Conservation (phyloP, 1,284 basidiomycete species). For the Cryptococcus jaspeensis region DNA sequence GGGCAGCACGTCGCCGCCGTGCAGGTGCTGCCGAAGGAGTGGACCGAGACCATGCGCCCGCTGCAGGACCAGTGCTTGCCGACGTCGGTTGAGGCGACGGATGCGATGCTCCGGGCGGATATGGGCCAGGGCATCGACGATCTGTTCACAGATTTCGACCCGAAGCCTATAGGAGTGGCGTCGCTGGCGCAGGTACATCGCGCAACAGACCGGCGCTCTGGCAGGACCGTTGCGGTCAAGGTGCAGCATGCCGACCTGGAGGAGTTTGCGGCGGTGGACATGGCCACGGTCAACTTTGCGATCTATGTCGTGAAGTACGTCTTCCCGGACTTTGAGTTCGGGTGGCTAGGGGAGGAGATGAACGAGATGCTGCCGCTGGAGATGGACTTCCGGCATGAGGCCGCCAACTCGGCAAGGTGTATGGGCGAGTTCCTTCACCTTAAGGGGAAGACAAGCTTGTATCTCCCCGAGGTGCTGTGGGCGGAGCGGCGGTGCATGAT, state of each 20-base stretch:
- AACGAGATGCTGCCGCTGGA: constrained; percentile 88
- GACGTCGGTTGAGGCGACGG: constrained; percentile 42
- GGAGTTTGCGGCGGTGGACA: constrained; percentile 88
- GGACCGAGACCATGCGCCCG: constrained; percentile 62
- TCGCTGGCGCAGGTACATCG: constrained; percentile 93
- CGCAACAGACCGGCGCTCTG: constrained; percentile 69
- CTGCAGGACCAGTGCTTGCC: constrained; percentile 69
- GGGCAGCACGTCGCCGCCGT: constrained; percentile 78
- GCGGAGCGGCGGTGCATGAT: constrained; percentile 83
- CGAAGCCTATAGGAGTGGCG: constrained; percentile 88
- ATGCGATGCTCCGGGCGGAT: constrained; percentile 46
- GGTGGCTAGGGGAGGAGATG: constrained; percentile 93
- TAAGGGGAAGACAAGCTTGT: constrained; percentile 70
- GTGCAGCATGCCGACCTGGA: constrained; percentile 92
- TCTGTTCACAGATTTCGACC: constrained; percentile 74
- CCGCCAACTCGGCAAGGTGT: constrained; percentile 74
- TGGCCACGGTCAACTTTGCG: constrained; percentile 52
- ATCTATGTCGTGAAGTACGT: constrained; percentile 82
- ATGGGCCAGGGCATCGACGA: constrained; percentile 46
- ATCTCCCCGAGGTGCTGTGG: constrained; percentile 83
- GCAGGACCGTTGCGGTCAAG: constrained; percentile 87
- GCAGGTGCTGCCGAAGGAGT: constrained; percentile 74
- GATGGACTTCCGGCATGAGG: constrained; percentile 78
- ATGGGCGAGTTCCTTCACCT: constrained; percentile 67
- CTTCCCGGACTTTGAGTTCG: constrained; percentile 71